Evolutionary conservation across 768 basidiomycete species (phyloP).

Genomic region (Amyloporia xantha): DNA sequence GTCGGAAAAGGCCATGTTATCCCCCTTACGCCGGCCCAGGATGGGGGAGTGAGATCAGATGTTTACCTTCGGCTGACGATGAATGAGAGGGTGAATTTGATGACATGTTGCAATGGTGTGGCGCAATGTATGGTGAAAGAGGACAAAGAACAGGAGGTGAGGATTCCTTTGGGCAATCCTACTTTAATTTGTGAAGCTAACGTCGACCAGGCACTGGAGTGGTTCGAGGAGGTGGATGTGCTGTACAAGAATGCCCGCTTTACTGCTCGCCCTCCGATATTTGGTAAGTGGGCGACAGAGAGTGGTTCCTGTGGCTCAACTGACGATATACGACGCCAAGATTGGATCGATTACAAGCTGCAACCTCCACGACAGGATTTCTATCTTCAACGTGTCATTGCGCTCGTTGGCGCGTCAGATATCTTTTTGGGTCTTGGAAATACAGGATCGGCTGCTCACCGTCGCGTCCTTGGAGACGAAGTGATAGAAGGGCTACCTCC

Average conservation of each 20-base stretch:
- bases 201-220: constrained; percentile 23
- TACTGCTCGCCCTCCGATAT: background rate
- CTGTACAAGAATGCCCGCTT: constrained; percentile 20
- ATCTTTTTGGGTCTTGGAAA: constrained; percentile 29
- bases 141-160: constrained; percentile 7
- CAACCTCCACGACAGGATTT: constrained; percentile 20
- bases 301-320: too few species aligned
- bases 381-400: constrained; percentile 21
- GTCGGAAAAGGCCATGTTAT: constrained; percentile 7
- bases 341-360: constrained; percentile 23
- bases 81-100: constrained; percentile 6
- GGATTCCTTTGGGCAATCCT: background rate
- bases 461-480: constrained; percentile 15
- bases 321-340: constrained; percentile 7
- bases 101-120: constrained; percentile 13
- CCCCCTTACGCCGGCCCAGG: constrained; percentile 3
- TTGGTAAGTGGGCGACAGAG: constrained; percentile 5
- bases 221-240: constrained; percentile 24
- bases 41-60: constrained; percentile 7
- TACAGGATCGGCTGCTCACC: constrained; percentile 26
- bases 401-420: constrained; percentile 18
- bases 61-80: constrained; percentile 9
- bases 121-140: constrained; percentile 3
- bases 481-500: constrained; percentile 2
- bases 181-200: background rate